Base-by-base conservation (phyloP, 1,139 yeast species). In the Yamadazyma buinensis region DNA sequence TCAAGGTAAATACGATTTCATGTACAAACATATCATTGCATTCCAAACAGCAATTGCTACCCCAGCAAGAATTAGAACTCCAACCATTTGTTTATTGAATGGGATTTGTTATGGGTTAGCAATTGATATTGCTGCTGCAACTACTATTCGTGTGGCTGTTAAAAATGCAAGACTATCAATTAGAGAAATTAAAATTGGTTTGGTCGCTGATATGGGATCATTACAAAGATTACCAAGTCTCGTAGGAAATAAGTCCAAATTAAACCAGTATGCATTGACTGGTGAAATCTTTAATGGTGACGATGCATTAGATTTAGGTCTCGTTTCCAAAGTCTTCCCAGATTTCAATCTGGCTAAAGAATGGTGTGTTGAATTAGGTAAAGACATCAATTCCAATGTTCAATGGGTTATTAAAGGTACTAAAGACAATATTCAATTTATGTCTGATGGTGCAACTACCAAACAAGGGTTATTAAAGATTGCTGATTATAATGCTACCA, bases 171-270 rank as follows among this genome's bases (percentile, higher is more conserved):
- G 57, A 29, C 69, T 83, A 44, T 72, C 84, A 24, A 75, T 84
- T 37, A 73, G 83, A 40, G 95, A 84, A 56, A 78, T 83, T 42
- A 77, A 76, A 42, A 68, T 84, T 37, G 95, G 94, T 5, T 71
- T 84, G 55, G 74, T 86, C 21, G 90, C 95, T 3, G 95, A 84
- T 53, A 82, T 84, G 46, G 95, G 95, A 9, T 70, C 85, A 1
- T 64, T 84, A 42, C 92, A 84, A 58, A 68, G 94, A 52, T 52
- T 83, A 39, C 84, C 87, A 5, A 52, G 55, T 18, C 37, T 80
- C 2, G 72, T 73, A 18, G 74, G 72, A 35, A 82, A 80, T 54
- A 59, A 65, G 23, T 79, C 87, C 9, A 67, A 76, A 63, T 58
- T 82, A 44, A 71, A 72, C 53, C 84, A 82, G 44, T 60, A 77